Evolutionary conservation across 768 basidiomycete genomes (phyloP).

Genomic region (Stropharia rugosoannulata): DNA sequence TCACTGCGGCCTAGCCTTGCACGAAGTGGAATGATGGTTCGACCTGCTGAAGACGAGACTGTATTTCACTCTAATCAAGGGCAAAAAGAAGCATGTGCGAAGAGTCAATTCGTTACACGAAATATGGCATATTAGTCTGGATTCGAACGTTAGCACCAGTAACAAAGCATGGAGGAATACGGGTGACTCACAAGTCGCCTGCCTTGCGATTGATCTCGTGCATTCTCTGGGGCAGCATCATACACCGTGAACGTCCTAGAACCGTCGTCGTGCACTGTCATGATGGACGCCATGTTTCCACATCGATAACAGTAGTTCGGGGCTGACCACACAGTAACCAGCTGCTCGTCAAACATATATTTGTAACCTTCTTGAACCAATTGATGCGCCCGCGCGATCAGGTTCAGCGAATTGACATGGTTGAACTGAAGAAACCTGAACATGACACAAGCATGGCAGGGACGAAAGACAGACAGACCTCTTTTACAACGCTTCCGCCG

Average conservation of each 20-base stretch:
- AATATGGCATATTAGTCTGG: constrained; percentile 47
- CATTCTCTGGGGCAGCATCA: constrained; percentile 87
- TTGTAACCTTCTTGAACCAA: constrained; percentile 96
- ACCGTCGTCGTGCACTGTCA: constrained; percentile 76
- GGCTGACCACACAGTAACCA: constrained; percentile 93
- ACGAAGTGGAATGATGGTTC: no score
- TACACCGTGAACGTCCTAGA: constrained; percentile 77
- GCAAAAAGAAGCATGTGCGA: no score
- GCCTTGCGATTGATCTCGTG: constrained; percentile 76
- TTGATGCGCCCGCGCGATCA: constrained; percentile 96
- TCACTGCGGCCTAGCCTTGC: no score
- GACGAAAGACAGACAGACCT: constrained; percentile 44
- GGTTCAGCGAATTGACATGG: constrained; percentile 80
- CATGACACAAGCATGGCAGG: background rate
- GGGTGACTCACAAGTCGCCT: constrained; percentile 61
- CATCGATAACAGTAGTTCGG: constrained; percentile 74
- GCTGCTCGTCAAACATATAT: constrained; percentile 92
- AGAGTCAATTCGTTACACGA: constrained; percentile 15
- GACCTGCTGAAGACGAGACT: no score
- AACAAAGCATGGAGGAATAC: background rate
- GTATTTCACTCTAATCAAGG: no score
- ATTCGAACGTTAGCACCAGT: background rate
- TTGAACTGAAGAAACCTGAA: constrained; percentile 62
- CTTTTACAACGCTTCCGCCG: constrained; percentile 80
- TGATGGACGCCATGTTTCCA: constrained; percentile 86